Base-by-base conservation (phyloP, 177 flowering plant species). In the Vitis hybrid region DNA sequence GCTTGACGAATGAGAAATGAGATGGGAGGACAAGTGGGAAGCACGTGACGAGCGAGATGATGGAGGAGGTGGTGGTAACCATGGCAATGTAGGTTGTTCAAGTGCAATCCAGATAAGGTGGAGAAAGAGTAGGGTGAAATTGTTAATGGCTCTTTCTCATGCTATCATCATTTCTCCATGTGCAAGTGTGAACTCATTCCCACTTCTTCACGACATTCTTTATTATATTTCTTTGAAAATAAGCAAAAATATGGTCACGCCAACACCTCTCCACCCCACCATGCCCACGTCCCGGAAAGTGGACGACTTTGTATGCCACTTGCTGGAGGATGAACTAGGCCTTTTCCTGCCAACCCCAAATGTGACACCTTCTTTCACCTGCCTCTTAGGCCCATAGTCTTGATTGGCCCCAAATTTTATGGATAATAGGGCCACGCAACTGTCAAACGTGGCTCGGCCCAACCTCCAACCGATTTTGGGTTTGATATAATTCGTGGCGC, bases 1-100 rank as follows among this genome's bases (percentile, higher is more conserved):
- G 63, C 63, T 60, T 60, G 46, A 60, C 63, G 63, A 60, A 60
- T 60, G 63, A 60, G 63, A 13, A 60, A 18, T 11, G 18, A 30
- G 63, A 6, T 11, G 14, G 14, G 63, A 60, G 63, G 15, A 40
- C 6, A 30, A 30, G 46, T 60, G 63, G 13, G 4, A 18, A n/a
- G n/a, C 63, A 60, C 46, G 63, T 60, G 62, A 60, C 11, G 27
- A 60, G 40, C 21, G 62, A 60, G 14, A 15, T 60, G n/a, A 30
- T 60, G 46, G 11, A 18, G 60, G 7, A 27, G 27, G 1, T 57
- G 11, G 60, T 21, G 30, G 24, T 57, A 16, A 16, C 11, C 27
- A 10, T 18, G 60, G 60, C 3, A 6, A 16, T 57, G 60, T 57
- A 57, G 4, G 46, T 21, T 57, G 24, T 2, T 57, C 8, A 18